Evolutionary conservation across 1,284 basidiomycete genomes (phyloP).

Genomic region (Cronartium ribicola): DNA sequence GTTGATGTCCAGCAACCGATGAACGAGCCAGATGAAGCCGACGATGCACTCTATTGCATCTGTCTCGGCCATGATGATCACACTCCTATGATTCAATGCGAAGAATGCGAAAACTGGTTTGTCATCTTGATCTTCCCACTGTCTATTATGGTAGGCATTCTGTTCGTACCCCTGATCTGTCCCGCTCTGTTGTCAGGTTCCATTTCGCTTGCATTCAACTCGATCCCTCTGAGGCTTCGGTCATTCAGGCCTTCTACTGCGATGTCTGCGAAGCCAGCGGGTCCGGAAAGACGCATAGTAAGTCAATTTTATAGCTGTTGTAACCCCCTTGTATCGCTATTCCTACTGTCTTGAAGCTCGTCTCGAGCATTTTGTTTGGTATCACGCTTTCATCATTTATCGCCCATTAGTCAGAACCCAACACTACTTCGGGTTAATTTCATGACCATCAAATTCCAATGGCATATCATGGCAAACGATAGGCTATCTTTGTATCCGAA

Average conservation of each 20-base stretch:
- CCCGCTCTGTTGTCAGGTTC: constrained; percentile 46
- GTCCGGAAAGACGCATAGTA: constrained; percentile 47
- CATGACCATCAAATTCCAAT: not conserved
- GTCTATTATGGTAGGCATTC: not conserved
- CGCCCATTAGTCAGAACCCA: not conserved
- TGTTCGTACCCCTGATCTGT: not conserved
- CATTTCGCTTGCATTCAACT: constrained; percentile 49
- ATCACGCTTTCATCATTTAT: not conserved
- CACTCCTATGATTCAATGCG: constrained; percentile 72
- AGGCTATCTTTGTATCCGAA: constrained; percentile 7
- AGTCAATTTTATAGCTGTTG: constrained; percentile 35
- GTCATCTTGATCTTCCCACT: constrained; percentile 1
- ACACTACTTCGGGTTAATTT: not conserved
- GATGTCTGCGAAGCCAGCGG: constrained; percentile 49
- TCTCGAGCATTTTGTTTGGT: not conserved
- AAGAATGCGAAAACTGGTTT: constrained; percentile 68
- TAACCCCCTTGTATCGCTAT: not conserved
- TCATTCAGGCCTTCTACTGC: constrained; percentile 49
- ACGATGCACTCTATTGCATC: constrained; percentile 32
- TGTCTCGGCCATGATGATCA: constrained; percentile 58
- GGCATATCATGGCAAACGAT: not conserved
- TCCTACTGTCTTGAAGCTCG: constrained; percentile 2
- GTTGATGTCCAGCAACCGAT: constrained; percentile 1
- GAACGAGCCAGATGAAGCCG: constrained; percentile 6
- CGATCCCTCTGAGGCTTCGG: constrained; percentile 44